Base-by-base conservation (phyloP, 2,329 filamentous ascomycete species). In the Paramyrothecium sp. region DNA sequence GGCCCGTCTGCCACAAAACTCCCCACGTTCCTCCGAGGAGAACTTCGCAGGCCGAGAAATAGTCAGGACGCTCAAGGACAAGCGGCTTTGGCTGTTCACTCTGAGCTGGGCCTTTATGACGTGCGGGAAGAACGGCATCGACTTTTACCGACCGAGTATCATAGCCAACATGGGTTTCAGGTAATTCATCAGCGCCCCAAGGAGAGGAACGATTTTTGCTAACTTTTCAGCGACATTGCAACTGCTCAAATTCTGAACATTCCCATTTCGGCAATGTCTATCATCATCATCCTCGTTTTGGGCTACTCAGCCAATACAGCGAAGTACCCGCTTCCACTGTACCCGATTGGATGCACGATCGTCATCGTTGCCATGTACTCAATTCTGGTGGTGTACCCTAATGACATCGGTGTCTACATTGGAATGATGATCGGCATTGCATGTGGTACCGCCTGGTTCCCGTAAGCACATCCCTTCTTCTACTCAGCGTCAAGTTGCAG, bases 31-130 rank as follows among this genome's bases (percentile, higher is more conserved):
- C 8, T 63, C 61, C 10, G 75, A 78, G 53, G 53, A 66, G 20
- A 69, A 75, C 56, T 78, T 78, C 56, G 67, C 67, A 13, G 62
- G 69, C 49, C 61, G 64, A 10, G 75, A 78, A 59, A 66, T 78
- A 21, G 54, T 71, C 4, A 57, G 63, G 2, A 67, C 71, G 0
- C 61, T 78, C 4, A 74, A 72, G 50, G 71, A 78, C 57, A 56
- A 62, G 2, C 65, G 72, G 3, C 68, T 77, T 0, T 80, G 76
- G 74, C 66, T 78, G 0, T 79, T 78, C 54, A 74, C 70, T 0
- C 58, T 74, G 1, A 73, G 73, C 3, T 77, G 75, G 73, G 74
- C 73, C 2, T 66, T 71, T 7, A 75, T 75, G 54, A 77, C 73
- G 5, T 67, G 74, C 21, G 75, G 74, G 19, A 75, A 70, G 13